Evolutionary conservation across 2,329 filamentous ascomycete species (phyloP), one percentile per base, ranked within the genome.

Genomic region (Mariannaea elegans): DNA sequence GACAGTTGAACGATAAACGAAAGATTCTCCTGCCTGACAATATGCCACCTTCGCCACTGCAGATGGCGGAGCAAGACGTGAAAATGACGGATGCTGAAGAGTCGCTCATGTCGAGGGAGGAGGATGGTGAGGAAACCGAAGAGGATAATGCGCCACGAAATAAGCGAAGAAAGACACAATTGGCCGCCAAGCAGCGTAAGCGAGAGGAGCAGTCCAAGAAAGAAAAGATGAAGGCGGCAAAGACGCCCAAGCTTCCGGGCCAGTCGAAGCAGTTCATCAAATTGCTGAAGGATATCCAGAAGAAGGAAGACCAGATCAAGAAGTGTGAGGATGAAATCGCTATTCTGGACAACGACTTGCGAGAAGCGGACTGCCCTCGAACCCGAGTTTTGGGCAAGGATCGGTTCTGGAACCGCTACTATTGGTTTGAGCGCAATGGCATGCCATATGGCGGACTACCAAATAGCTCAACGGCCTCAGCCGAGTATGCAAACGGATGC

Each of bases 361-460:
- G 95, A 51, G 94, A 98, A 77, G 93, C 94, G 38, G 92, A 97
- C 76, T 97, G 94, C 70, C 92, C 94, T 32, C 90, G 95, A 62
- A 97, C 94, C 16, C 89, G 92, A 63, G 88, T 94, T 16, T 83
- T 99, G 23, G 95, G 95, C 61, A 94, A 95, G 75, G 95, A 99
- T 77, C 88, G 95, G 42, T 99, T 97, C 82, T 97, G 94, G 88
- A 98, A 99, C 77, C 88, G 94, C 53, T 99, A 98, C 77, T 98
- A 96, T 82, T 99, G 95, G 94, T 97, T 98, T 75, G 95, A 99
- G 78, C 90, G 94, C 63, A 99, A 98, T 72, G 95, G 94, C 21
- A 98, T 98, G 94, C 95, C 95, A 0, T 97, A 94, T 71, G 93
- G 85, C 29, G 95, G 95, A 4, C 83, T 97, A 55, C 94, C 94